Evolutionary conservation across 805 yeast genomes (phyloP).

Genomic region (Pichia eremophila): DNA sequence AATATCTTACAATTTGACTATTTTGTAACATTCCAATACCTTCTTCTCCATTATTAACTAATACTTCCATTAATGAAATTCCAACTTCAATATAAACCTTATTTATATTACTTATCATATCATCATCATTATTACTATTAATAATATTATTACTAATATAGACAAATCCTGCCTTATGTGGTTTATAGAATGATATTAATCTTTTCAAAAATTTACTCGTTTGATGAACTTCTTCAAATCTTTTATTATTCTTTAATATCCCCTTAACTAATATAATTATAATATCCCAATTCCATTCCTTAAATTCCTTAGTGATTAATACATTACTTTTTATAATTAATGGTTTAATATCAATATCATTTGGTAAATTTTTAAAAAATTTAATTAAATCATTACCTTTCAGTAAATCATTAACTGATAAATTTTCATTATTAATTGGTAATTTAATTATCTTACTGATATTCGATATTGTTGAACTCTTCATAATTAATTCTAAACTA

Average conservation of each 20-base stretch:
- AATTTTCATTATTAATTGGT: background rate
- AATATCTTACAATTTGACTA: slow-evolving; percentile 50
- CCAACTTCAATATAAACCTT: slow-evolving; percentile 63
- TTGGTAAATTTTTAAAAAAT: slow-evolving; percentile 20
- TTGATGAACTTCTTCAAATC: slow-evolving; percentile 67
- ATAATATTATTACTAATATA: background rate
- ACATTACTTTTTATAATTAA: slow-evolving; percentile 64
- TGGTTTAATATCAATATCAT: slow-evolving; percentile 58
- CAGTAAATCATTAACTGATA: slow-evolving; percentile 1
- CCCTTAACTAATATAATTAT: slow-evolving; percentile 70
- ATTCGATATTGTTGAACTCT: background rate
- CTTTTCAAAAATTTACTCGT: slow-evolving; percentile 83
- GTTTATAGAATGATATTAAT: slow-evolving; percentile 77
- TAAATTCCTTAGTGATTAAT: slow-evolving; percentile 64
- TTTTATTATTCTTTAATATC: slow-evolving; percentile 61
- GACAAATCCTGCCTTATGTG: slow-evolving; percentile 78
- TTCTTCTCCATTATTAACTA: slow-evolving; percentile 32
- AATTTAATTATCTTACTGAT: background rate
- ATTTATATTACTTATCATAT: slow-evolving; percentile 18
- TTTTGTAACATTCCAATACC: slow-evolving; percentile 37
- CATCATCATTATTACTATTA: background rate
- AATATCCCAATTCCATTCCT: slow-evolving; percentile 82
- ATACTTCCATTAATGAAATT: slow-evolving; percentile 57
- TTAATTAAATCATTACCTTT: background rate
- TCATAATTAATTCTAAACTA: background rate